Evolutionary conservation across 148 eudicot genomes (phyloP).

Genomic region (Polygonum aviculare): DNA sequence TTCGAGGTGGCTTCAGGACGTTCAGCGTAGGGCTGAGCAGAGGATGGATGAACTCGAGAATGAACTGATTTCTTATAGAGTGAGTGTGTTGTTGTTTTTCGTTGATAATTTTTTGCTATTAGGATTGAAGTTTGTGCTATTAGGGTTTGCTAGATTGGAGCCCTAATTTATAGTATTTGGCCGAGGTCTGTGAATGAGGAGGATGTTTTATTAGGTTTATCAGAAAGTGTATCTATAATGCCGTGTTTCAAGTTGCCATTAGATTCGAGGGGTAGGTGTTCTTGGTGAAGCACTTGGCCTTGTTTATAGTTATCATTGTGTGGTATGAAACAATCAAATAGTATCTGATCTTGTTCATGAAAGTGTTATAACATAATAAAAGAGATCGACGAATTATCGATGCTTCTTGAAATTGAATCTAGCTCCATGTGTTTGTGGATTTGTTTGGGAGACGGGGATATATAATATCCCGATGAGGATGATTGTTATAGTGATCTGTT

Average conservation of each 20-base stretch:
- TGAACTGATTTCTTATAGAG: slow-evolving; percentile 85
- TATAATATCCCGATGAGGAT: not conserved
- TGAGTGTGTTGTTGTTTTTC: slow-evolving; percentile 11
- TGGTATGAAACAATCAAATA: not conserved
- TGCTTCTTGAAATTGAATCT: not conserved
- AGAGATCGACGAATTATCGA: not conserved
- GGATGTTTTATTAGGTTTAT: not conserved
- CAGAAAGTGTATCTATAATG: not conserved
- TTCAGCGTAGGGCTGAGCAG: slow-evolving; percentile 65
- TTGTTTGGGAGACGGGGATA: not conserved
- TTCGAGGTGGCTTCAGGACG: slow-evolving; percentile 47
- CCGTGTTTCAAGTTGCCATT: not conserved
- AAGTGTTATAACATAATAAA: not conserved
- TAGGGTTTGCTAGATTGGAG: not conserved
- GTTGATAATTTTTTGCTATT: not conserved
- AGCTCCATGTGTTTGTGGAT: not conserved
- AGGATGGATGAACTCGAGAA: slow-evolving; percentile 83
- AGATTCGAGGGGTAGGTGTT: not conserved
- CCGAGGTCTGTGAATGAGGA: not conserved
- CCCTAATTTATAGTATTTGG: not conserved
- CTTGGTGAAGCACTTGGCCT: not conserved
- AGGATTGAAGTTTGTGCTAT: not conserved
- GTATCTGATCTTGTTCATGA: not conserved
- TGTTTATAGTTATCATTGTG: not conserved
- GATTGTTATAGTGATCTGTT: not conserved